Percentiles rank a stretch among this genome's conserved stretches.
phyloP scores from a whole-genome alignment of 805 yeast species.

The Ogataea degrootiae region DNA sequence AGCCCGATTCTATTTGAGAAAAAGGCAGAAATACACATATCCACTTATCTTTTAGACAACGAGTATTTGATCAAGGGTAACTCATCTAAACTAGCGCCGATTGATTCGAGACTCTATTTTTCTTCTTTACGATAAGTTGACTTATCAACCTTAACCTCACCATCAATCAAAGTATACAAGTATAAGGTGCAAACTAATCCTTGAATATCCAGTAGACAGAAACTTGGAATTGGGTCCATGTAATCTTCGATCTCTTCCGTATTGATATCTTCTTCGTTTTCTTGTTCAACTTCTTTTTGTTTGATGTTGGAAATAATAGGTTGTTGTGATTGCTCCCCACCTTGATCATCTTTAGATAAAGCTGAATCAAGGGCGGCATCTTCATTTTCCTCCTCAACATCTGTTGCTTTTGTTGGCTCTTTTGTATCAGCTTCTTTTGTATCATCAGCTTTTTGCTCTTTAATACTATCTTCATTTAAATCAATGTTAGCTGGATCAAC shows the following conservation, averaged over 20 bases:
- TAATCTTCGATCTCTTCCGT: slow-evolving; percentile 27
- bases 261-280: slow-evolving; percentile 17
- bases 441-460: slow-evolving; percentile 14
- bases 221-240: slow-evolving; percentile 64
- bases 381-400: slow-evolving; percentile 5
- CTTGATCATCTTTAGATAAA: background rate
- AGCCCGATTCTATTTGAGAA: too few relatives aligned
- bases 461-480: slow-evolving; percentile 17
- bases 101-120: slow-evolving; percentile 1
- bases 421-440: slow-evolving; percentile 7
- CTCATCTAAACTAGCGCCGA: too few relatives aligned
- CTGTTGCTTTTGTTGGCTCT: background rate
- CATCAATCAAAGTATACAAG: slow-evolving; percentile 75
- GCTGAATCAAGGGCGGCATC: background rate
- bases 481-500: too few relatives aligned
- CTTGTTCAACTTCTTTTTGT: slow-evolving; percentile 3
- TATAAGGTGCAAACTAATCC: slow-evolving; percentile 74
- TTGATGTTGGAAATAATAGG: background rate
- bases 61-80: background rate
- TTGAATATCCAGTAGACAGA: slow-evolving; percentile 83
- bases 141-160: slow-evolving; percentile 88
- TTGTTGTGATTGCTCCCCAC: slow-evolving; percentile 5
- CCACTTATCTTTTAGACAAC: background rate
- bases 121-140: slow-evolving; percentile 58
- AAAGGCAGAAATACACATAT: background rate